Base-by-base conservation (phyloP, 495 filamentous ascomycete species). In the Trichoderma erinaceum region DNA sequence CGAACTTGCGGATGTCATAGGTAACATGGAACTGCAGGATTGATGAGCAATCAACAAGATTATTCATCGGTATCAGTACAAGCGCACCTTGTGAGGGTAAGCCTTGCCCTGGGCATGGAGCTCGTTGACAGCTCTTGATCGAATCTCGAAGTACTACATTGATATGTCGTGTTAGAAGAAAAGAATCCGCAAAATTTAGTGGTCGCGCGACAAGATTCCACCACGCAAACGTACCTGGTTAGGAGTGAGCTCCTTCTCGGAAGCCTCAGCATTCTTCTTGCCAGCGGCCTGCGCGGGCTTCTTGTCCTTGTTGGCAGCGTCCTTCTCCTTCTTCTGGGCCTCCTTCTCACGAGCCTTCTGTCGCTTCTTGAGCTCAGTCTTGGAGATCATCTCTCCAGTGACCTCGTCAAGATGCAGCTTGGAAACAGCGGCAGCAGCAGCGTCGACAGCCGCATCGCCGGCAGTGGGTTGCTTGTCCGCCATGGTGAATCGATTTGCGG, bases 351-450 rank as follows among this genome's bases (percentile, higher is more conserved):
- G 88, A 76, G 89, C 82, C 89, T 97, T 99, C 83, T 93, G 87
- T 74, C 94, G 89, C 84, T 91, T 94, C 90, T 98, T 99, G 77
- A 95, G 83, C 79, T 94, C 92, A 29, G 89, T 86, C 87, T 96
- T 95, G 80, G 92, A 93, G 50, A 85, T 84, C 78, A 83, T 87
- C 80, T 96, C 92, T 70, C 92, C 92, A 48, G 92, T 94, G 68
- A 90, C 89, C 69, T 94, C 90, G 76, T 96, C 92, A 38, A 91
- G 82, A 75, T 92, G 83, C 69, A 93, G 84, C 75, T 93, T 92
- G 75, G 87, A 86, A 73, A 89, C 78, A 76, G 86, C 84, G 67
- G 85, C 85, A 63, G 78, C 71, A 69, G 79, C 81, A 41, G 78
- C 66, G 44, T 71, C 70, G 67, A 70, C 50, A 38, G 71, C 50